Percentiles rank a stretch among this genome's conserved stretches.
Conservation (phyloP, 108 stramenopile species). For the Nannochloropsis gaditana region DNA sequence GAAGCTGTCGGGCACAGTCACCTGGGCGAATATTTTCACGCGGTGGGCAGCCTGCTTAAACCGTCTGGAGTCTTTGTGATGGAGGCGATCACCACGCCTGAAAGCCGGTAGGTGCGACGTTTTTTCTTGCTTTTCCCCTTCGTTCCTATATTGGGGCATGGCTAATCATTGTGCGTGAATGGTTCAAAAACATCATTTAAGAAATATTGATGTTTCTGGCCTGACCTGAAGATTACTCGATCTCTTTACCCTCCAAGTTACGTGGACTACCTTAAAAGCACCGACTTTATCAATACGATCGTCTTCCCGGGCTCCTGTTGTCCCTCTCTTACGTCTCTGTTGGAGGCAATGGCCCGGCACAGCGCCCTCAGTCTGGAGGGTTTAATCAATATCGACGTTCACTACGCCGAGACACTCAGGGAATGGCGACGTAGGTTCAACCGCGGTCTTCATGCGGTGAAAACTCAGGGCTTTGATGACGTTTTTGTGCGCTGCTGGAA, state of each 20-base stretch:
- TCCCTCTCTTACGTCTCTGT: constrained; percentile 76
- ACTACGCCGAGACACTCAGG: constrained; percentile 86
- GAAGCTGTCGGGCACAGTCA: constrained; percentile 95
- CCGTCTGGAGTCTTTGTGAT: constrained; percentile 81
- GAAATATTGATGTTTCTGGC: too few species aligned
- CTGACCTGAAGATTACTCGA: too few species aligned
- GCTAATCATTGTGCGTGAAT: too few species aligned
- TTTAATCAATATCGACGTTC: constrained; percentile 81
- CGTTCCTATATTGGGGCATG: neutral
- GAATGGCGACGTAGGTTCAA: constrained; percentile 84
- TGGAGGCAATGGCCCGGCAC: constrained; percentile 67
- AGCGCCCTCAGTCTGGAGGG: constrained; percentile 72
- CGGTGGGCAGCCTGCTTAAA: constrained; percentile 73
- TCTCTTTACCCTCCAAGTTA: constrained; percentile 30
- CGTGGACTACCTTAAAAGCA: constrained; percentile 68
- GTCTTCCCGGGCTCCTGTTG: constrained; percentile 89
- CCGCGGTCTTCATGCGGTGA: constrained; percentile 47
- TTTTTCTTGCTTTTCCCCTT: neutral
- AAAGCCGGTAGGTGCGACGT: constrained; percentile 58
- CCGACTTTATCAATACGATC: constrained; percentile 93
- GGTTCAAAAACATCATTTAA: too few species aligned
- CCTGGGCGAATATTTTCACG: constrained; percentile 71
- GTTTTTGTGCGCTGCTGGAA: constrained; percentile 87
- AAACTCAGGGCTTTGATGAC: constrained; percentile 82
- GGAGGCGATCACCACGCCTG: constrained; percentile 92